Base-by-base conservation (phyloP, 2,329 filamentous ascomycete species). In the Botrytis byssoidea region DNA sequence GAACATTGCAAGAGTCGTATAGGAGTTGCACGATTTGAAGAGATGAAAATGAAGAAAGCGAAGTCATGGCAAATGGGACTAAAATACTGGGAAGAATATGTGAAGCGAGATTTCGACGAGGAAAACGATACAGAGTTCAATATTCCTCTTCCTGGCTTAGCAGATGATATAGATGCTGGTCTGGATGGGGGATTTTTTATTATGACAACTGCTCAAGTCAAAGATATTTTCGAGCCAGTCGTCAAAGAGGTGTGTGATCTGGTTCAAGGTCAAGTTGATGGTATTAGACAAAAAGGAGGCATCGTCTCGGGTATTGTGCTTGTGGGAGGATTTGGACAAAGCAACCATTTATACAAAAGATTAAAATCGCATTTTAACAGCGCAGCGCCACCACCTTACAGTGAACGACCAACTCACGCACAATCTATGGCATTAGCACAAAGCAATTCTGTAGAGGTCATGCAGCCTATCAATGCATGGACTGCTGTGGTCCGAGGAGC, bases 391-490 rank as follows among this genome's bases (percentile, higher is more conserved):
- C 86, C 86, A 8, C 84, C 85, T 4, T 88, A 95, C 79, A 92
- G 89, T 57, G 91, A 93, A 81, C 83, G 88, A 46, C 91, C 92
- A 8, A 93, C 91, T 0, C 91, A 93, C 77, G 87, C 88, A 5
- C 86, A 84, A 72, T 84, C 83, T 14, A 83, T 79, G 20, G 82
- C 86, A 3, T 79, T 86, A 37, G 83, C 85, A 44, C 85, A 87
- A 67, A 83, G 85, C 48, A 86, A 86, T 7, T 89, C 88, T 1
- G 90, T 95, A 57, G 91, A 94, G 82, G 91, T 95, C 42, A 93
- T 95, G 88, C 92, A 95, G 82, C 92, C 92, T 0, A 87, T 94
- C 70, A 93, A 95, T 80, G 92, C 92, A 1, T 94, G 92, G 92
- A 94, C 92, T 12, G 92, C 92, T 0, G 92, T 94, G 2, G 92